Evolutionary conservation across 2,329 filamentous ascomycete species (phyloP), one percentile per base, ranked within the genome.

Genomic region (Exutisphaerella laricina): DNA sequence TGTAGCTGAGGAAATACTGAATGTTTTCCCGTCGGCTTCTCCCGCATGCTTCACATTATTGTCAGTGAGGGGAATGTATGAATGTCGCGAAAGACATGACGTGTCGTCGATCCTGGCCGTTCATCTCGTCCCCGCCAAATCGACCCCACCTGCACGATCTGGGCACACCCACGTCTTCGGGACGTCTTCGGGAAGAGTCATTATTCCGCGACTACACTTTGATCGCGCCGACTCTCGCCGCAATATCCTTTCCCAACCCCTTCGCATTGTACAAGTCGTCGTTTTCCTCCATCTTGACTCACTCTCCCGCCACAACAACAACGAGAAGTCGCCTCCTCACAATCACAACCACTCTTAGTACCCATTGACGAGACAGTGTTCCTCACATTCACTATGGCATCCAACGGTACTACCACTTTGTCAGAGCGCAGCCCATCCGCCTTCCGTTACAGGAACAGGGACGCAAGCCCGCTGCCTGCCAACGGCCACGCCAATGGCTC

Each of bases 401-500:
- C 42, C 34, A 53, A 48, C 45, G 45, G 43, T 30, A 39, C 45
- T 9, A 38, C 29, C 21, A 29, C 33, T 21, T 29, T 30, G 10
- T 37, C 43, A 36, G 35, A 45, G 5, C 41, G 35, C 14, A 35
- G 10, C 18, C 23, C 29, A n/a, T 49, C 49, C 14, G 46, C 48
- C 12, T 51, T 49, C 39, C 51, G 51, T 21, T 54, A 45, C 40
- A 45, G 45, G 20, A 21, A 44, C 46, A 36, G 44, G 38, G 32
- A 30, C 40, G 18, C 33, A 23, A 17, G 18, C 21, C 25, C 28
- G 13, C 26, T 39, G 42, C 38, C 45, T 39, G 50, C 45, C 39
- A 55, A 55, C 33, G 50, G 49, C 45, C 49, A 46, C 47, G 30
- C 31, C 46, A 34, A 45, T 23, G 32, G 34, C 45, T 31, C 41